A percentile compares a stretch with the other conserved stretches of the same genome.
Evolutionary conservation across 192 early-diverging fungal genomes (phyloP).

Genomic region (Funneliformis geosporum): DNA sequence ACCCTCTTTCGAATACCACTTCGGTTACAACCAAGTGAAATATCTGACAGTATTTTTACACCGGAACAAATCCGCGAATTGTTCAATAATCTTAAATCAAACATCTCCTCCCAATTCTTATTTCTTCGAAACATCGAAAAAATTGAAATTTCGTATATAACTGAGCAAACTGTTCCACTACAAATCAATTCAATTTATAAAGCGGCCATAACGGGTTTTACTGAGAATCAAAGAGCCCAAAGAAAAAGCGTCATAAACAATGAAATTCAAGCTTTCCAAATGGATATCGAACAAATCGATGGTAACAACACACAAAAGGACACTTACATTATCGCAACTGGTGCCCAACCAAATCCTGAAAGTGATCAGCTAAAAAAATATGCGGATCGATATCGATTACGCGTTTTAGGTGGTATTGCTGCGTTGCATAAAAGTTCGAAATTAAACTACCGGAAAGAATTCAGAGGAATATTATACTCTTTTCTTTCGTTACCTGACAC

Average conservation of each 20-base stretch:
- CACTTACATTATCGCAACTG: not conserved
- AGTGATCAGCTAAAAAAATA: not conserved
- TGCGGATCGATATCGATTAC: slow-evolving; percentile 7
- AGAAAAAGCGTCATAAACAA: not conserved
- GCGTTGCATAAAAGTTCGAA: not conserved
- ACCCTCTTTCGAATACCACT: slow-evolving; percentile 37
- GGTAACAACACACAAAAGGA: not conserved
- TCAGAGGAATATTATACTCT: not conserved
- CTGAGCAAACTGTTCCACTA: not conserved
- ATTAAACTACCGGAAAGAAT: not conserved
- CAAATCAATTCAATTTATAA: no score
- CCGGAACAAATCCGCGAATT: not conserved
- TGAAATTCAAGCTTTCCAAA: not conserved
- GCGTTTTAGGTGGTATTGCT: slow-evolving; percentile 13
- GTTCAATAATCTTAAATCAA: not conserved
- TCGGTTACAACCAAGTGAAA: not conserved
- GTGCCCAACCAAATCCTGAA: not conserved
- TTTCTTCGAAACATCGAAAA: slow-evolving; percentile 22
- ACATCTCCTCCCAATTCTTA: slow-evolving; percentile 2
- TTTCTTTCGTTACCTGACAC: slow-evolving; percentile 1
- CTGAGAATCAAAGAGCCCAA: not conserved
- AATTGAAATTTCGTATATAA: slow-evolving; percentile 16
- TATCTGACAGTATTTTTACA: not conserved
- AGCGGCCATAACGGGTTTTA: no score
- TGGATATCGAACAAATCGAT: not conserved